Base-by-base conservation (phyloP, 2,329 filamentous ascomycete species). In the Botrytis medusae region DNA sequence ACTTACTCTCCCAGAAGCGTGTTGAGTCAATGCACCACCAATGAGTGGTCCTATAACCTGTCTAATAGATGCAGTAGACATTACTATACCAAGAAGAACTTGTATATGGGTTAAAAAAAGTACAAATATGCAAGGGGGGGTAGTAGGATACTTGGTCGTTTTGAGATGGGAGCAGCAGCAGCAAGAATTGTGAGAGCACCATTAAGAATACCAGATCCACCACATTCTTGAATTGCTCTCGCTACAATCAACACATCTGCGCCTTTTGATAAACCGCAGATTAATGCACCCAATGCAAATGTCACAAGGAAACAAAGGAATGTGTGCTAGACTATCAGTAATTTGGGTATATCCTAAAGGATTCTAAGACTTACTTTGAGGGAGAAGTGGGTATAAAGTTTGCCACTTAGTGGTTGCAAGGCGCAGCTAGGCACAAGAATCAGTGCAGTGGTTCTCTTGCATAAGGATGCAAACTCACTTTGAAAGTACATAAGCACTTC, bases 401-500 rank as follows among this genome's bases (percentile, higher is more conserved):
- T 68, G 22, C 44, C 64, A 16, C 40, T 46, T 32, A 37, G 64
- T 4, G 44, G 44, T 34, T 54, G 64, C 32, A 68, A 29, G 9
- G 3, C 1, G 34, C 62, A 42, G n/a, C 62, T 64, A 18, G 37
- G 14, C 14, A n/a, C 51, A 18, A 64, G 25, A 64, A 64, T n/a
- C 34, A 64, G 0, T n/a, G 44, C 6, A 18, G 22, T 20, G 2
- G 9, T 14, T 64, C 12, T 64, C 12, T 44, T 22, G 9, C 12
- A 34, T 64, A 14, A 64, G 8, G n/a, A 64, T 6, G 4, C 25
- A 46, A 25, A 42, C 62, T 44, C 0, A 44, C 34, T 64, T 42
- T 64, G 37, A 40, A 32, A 64, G 37, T 18, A 64, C 22, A 64
- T 44, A 44, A 29, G 42, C 62, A 64, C 62, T 64, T 64, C 62